These are phyloP conservation scores for Apophysomyces variabilis DNA, from an alignment of 371 early-diverging fungal genomes.

Conservation along the genomic window DNA sequence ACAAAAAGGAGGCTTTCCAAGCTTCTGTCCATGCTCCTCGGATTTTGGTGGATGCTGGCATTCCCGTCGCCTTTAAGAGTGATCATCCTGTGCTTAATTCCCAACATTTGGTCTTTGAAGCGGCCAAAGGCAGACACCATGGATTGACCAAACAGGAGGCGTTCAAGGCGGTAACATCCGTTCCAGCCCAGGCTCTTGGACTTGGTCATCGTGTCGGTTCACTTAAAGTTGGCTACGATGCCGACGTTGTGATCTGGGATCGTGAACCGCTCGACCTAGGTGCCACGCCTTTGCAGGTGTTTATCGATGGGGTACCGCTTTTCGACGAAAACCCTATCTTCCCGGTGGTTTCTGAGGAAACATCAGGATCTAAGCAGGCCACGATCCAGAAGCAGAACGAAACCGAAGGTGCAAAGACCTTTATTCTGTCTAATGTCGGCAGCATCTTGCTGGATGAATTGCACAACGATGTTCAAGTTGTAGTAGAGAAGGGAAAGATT, in stretches of 20 bases:
- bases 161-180: constrained; percentile 70
- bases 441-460: constrained; percentile 25
- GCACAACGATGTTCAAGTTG: constrained; percentile 31
- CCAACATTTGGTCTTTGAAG: constrained; percentile 73
- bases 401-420: constrained; percentile 17
- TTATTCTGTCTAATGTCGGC: constrained; percentile 43
- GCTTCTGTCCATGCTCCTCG: constrained; percentile 61
- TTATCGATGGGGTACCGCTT: constrained; percentile 70
- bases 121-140: constrained; percentile 74
- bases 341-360: background rate
- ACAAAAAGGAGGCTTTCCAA: constrained; percentile 79
- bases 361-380: constrained; percentile 4
- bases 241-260: constrained; percentile 75
- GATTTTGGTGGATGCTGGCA: constrained; percentile 68
- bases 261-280: constrained; percentile 68
- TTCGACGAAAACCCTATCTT: constrained; percentile 39
- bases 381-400: constrained; percentile 2
- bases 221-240: constrained; percentile 72
- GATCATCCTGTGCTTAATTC: constrained; percentile 81
- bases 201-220: constrained; percentile 71
- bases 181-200: constrained; percentile 75
- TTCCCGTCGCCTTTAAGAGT: constrained; percentile 73
- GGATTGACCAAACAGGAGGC: constrained; percentile 65
- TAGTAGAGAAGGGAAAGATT: constrained; percentile 52
- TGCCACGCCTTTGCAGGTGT: constrained; percentile 72